Evolutionary conservation across 169 alveolate genomes (phyloP), one percentile per base, ranked within the genome.

Genomic region (Plasmodium blacklocki): DNA sequence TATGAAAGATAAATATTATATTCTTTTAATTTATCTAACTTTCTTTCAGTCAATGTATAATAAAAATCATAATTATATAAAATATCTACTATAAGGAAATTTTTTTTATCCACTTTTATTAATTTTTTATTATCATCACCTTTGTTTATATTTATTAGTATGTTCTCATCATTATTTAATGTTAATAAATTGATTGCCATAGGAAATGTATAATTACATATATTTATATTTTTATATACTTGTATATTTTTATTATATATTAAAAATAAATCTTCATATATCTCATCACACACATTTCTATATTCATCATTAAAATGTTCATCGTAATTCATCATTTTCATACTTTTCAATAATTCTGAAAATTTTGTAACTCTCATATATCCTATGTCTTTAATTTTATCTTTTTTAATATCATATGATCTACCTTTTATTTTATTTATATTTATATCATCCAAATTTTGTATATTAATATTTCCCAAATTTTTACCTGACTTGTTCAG

Each of bases 121-220:
- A 18, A 6, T 56, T 32, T 19, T 2, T 19, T 49, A 39, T 29
- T 49, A 21, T 29, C 39, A 63, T 39, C 21, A 52, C 12, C 5
- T 6, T 19, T 50, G 9, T 52, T 15, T 9, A 43, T 8, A 50
- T 15, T 12, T 14, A n/a, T 49, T 23, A 21, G 8, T 18, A 15
- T 19, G 18, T 71, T 71, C 26, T 26, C 23, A 26, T 12, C 74
- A 26, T 45, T 39, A 70, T 59, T 60, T 62, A 83, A 50, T 62
- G 91, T 83, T 45, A 83, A 50, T 54, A 83, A 68, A 83, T 83
- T 83, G 19, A 83, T 67, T 21, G 91, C 91, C 49, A 83, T 14
- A 32, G 91, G 91, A 56, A 83, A 83, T 15, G 54, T 21, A 60
- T 29, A 83, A 83, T 83, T 83, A 12, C 71, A 83, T 47, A 83